Evolutionary conservation across 2,329 filamentous ascomycete genomes (phyloP), one percentile per base, ranked within the genome.

Genomic region (Monilinia polystroma): DNA sequence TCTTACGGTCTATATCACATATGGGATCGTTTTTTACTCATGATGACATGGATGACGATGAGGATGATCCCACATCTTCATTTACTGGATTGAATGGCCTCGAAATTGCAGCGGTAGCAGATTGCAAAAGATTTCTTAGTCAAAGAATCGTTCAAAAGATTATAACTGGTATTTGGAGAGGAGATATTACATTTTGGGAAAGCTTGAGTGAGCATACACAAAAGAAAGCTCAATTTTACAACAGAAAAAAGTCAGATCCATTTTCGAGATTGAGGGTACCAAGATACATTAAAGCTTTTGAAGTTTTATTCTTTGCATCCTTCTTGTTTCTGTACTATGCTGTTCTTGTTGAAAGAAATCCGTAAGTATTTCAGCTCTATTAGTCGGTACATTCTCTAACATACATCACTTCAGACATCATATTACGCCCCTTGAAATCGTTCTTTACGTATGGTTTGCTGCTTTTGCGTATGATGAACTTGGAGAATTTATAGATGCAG

Each of bases 381-480:
- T 10, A 18, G 16, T 43, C 26, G 12, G 11, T 38, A n/a, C 20
- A 57, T 41, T 11, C 45, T 26, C 18, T 66, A 32, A 49, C 41
- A 26, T 29, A 49, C 41, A 26, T 29, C 56, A 11, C 43, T 23
- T 14, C n/a, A 75, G 73, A 45, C 81, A 82, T 23, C 81, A 82
- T 38, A 86, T 97, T 64, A 92, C 90, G 0, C 75, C 81, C 0
- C 80, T 88, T 23, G 93, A 97, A 76, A 79, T 89, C 2, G 75
- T 91, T 20, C 84, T 97, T 53, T 95, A 94, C 75, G 78, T 96
- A 62, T 97, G 92, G 90, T 89, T 97, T 72, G 87, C 88, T 5
- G 90, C 92, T 10, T 97, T 96, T 79, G 87, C 90, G 51, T 96
- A 95, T 74, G 93, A 97, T 72, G 93, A 93, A 78, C 81, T 95